Conservation (phyloP, 306 rosid genomes). For the Vicia faba region DNA sequence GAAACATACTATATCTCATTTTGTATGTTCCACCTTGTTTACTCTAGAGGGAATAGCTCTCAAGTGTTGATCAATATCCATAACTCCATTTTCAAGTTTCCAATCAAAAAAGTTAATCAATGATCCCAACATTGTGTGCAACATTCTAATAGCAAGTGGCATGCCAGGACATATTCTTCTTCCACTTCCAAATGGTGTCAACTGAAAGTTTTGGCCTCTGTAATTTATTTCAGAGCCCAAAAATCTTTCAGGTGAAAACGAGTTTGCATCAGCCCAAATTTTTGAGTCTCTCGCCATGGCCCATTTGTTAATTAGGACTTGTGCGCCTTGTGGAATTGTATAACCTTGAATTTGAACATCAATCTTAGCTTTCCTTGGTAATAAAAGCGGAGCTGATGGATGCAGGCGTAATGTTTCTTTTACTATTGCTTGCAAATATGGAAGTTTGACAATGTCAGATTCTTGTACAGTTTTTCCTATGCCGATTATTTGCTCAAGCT, state of each 20-base stretch:
- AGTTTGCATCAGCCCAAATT: conserved; percentile 25
- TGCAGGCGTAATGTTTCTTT: conserved; percentile 32
- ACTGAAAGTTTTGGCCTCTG: conserved; percentile 22
- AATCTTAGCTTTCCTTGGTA: conserved; percentile 24
- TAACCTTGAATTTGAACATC: conserved; percentile 16
- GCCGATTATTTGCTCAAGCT: conserved; percentile 30
- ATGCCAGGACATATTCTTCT: conserved; percentile 33
- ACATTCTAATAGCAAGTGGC: conserved; percentile 24
- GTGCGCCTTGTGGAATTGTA: conserved; percentile 31
- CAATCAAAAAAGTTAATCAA: conserved; percentile 31
- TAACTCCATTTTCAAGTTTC: conserved; percentile 15
- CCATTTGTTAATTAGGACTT: conserved; percentile 30
- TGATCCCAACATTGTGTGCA: conserved; percentile 35
- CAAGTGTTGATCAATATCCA: conserved; percentile 23
- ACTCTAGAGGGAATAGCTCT: conserved; percentile 22
- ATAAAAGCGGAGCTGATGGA: conserved; percentile 38
- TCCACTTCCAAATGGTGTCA: conserved; percentile 40
- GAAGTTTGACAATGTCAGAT: conserved; percentile 27
- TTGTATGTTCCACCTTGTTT: background rate
- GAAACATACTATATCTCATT: background rate
- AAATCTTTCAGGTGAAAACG: conserved; percentile 30
- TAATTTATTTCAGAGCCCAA: conserved; percentile 31
- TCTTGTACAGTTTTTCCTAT: conserved; percentile 23
- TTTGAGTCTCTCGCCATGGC: conserved; percentile 31
- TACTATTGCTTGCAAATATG: conserved; percentile 35